Percentiles rank a stretch among this genome's conserved stretches.
Conservation (phyloP, 2,329 filamentous ascomycete genomes). For the Xylaria hypoxylon region DNA sequence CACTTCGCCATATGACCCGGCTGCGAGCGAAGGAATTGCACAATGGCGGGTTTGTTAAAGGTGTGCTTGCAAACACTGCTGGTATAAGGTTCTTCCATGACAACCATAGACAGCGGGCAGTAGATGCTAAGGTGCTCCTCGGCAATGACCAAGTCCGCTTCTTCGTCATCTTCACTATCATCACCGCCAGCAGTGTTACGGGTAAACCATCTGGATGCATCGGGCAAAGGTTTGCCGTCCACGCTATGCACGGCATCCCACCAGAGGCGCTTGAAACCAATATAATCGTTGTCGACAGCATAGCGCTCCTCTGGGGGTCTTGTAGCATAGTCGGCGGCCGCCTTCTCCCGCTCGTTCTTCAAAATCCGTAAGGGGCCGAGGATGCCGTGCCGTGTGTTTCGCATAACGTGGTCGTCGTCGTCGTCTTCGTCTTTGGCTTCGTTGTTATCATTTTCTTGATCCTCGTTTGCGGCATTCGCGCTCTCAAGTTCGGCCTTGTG, state of each 20-base stretch:
- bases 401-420: constrained; percentile 47
- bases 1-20: constrained; percentile 62
- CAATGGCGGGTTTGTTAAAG: constrained; percentile 75
- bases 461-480: constrained; percentile 34
- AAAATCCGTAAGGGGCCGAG: constrained; percentile 53
- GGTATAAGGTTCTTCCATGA: constrained; percentile 74
- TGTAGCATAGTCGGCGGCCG: constrained; percentile 57
- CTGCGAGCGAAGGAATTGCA: constrained; percentile 61
- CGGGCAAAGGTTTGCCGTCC: constrained; percentile 63
- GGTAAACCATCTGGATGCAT: constrained; percentile 67
- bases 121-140: constrained; percentile 73
- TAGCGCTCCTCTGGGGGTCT: constrained; percentile 62
- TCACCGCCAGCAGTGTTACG: constrained; percentile 52
- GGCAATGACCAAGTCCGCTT: constrained; percentile 76
- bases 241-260: constrained; percentile 64
- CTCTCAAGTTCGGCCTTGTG: constrained; percentile 47
- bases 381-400: constrained; percentile 45
- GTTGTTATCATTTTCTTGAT: constrained; percentile 32
- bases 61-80: constrained; percentile 76
- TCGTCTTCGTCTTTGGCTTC: constrained; percentile 45
- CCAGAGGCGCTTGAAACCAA: constrained; percentile 68
- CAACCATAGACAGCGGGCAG: constrained; percentile 75
- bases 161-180: constrained; percentile 61
- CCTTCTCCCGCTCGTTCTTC: constrained; percentile 52
- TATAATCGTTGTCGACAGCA: constrained; percentile 68